Evolutionary conservation across 306 rosid species (phyloP).

Genomic region (barrel medic (Medicago truncatula)): MtrunA17r5.0-ANR NC_053044.1:54353001-54353500

Average conservation of each 20-base stretch:
- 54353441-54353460: constrained; percentile 84
- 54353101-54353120: background rate
- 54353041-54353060: background rate
- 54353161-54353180: background rate
- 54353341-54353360: background rate
- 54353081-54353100: constrained; percentile 21
- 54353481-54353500: constrained; percentile 55
- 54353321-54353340: constrained; percentile 4
- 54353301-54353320: background rate
- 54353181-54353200: constrained; percentile 1
- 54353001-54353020: constrained; percentile 94
- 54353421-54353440: constrained; percentile 97
- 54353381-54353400: background rate
- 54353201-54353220: constrained; percentile 23
- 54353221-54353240: background rate
- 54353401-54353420: constrained; percentile 70
- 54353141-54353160: constrained; percentile 10
- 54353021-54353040: constrained; percentile 48
- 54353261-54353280: background rate
- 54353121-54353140: background rate
- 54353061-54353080: background rate
- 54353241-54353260: background rate
- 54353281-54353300: background rate
- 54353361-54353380: constrained; percentile 18
- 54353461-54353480: constrained; percentile 61